Conservation (phyloP, 2,329 filamentous ascomycete genomes). For the Phyllosticta citribraziliensis region DNA sequence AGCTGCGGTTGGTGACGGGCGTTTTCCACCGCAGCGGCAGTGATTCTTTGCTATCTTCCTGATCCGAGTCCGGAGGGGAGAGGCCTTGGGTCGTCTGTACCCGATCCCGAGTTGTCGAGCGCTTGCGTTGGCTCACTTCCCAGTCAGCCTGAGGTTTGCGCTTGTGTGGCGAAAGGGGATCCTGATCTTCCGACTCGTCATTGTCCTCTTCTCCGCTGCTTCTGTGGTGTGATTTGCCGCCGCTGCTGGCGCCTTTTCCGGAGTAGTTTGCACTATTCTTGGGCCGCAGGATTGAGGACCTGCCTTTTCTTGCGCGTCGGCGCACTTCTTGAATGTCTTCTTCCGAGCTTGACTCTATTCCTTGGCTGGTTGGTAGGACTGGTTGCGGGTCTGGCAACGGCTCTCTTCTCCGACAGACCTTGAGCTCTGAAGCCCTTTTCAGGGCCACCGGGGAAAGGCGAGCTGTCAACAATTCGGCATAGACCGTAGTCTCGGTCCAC, state of each 20-base stretch:
- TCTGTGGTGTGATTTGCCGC: conserved; percentile 10
- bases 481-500: conserved; percentile 24
- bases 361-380: neutral
- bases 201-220: conserved; percentile 8
- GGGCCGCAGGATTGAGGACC: conserved; percentile 26
- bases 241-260: conserved; percentile 20
- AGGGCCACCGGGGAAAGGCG: conserved; percentile 22
- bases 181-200: conserved; percentile 7
- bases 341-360: conserved; percentile 8
- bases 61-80: neutral
- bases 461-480: conserved; percentile 20
- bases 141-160: conserved; percentile 9
- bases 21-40: conserved; percentile 21
- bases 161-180: conserved; percentile 5
- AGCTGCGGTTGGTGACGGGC: conserved; percentile 4
- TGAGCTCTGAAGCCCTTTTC: conserved; percentile 21
- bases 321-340: conserved; percentile 14
- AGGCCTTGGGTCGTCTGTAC: neutral
- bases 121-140: neutral
- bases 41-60: conserved; percentile 9
- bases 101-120: neutral
- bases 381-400: conserved; percentile 12
- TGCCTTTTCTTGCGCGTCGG: conserved; percentile 18
- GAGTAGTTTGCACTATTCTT: conserved; percentile 23
- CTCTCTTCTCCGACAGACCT: conserved; percentile 22